Conservation (phyloP, 164 flowering plant genomes). For the Chloranthus sessilifolius region DNA sequence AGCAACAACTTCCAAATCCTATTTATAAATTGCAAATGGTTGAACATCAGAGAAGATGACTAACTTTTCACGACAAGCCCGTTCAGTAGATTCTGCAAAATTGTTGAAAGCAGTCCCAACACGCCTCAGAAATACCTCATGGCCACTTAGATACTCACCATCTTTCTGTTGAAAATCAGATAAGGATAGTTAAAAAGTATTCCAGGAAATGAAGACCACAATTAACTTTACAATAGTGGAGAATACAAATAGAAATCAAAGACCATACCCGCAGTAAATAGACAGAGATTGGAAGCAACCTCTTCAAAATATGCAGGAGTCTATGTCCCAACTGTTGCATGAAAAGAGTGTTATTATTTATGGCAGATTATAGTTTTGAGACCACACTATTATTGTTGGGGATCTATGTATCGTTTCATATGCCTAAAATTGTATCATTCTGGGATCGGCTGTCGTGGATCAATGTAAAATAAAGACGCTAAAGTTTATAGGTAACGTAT, state of each 20-base stretch:
- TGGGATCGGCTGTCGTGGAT: too few species aligned
- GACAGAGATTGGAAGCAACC: slow-evolving; percentile 87
- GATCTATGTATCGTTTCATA: too few species aligned
- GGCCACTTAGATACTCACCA: slow-evolving; percentile 87
- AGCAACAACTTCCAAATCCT: too few species aligned
- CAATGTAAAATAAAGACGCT: too few species aligned
- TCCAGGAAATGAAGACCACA: slow-evolving; percentile 1
- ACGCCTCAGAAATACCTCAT: slow-evolving; percentile 87
- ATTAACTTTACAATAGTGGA: neutral
- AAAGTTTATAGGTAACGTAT: too few species aligned
- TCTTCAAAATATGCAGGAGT: slow-evolving; percentile 83
- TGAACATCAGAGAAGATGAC: slow-evolving; percentile 7
- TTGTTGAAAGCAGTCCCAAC: slow-evolving; percentile 79
- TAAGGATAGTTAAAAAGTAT: neutral
- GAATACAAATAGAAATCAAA: slow-evolving; percentile 5
- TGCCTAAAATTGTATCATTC: too few species aligned
- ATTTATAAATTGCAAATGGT: slow-evolving; percentile 2
- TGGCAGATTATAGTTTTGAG: too few species aligned
- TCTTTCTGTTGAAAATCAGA: slow-evolving; percentile 63
- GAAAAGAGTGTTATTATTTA: slow-evolving; percentile 13
- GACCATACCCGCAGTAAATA: slow-evolving; percentile 78
- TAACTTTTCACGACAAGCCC: slow-evolving; percentile 83
- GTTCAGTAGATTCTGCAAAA: slow-evolving; percentile 87
- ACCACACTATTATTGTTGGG: too few species aligned
- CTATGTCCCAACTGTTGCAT: slow-evolving; percentile 68